A percentile compares a stretch with the other conserved stretches of the same genome.
These are phyloP conservation scores for Stenocarpella maydis DNA, from an alignment of 2,329 filamentous ascomycete species.

Conservation along the genomic window DNA sequence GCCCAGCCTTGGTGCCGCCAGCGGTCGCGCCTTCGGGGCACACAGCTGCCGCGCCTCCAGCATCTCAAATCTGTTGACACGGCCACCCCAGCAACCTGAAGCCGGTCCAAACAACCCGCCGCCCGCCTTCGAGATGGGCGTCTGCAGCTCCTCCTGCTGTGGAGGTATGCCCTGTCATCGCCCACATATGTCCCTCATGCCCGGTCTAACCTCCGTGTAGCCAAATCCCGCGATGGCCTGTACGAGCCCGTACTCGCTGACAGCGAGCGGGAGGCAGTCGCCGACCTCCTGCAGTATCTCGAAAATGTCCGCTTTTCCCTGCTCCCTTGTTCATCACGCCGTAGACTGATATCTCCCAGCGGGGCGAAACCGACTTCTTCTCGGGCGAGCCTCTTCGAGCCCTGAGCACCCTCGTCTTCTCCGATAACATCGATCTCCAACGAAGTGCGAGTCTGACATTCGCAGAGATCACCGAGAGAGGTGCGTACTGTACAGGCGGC, in stretches of 20 bases:
- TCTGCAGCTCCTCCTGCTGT: slow-evolving; percentile 70
- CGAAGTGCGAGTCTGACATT: slow-evolving; percentile 97
- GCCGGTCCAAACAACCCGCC: slow-evolving; percentile 28
- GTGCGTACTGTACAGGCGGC: slow-evolving; percentile 58
- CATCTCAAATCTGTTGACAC: slow-evolving; percentile 26
- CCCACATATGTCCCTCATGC: slow-evolving; percentile 23
- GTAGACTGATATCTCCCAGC: slow-evolving; percentile 61
- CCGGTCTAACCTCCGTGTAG: slow-evolving; percentile 50
- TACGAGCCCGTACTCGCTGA: slow-evolving; percentile 92
- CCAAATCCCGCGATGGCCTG: slow-evolving; percentile 80
- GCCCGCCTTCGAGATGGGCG: slow-evolving; percentile 60
- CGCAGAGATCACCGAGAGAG: slow-evolving; percentile 97
- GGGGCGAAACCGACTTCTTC: slow-evolving; percentile 98
- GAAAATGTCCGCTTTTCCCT: slow-evolving; percentile 77
- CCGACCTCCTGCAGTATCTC: slow-evolving; percentile 92
- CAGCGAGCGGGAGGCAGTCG: slow-evolving; percentile 95
- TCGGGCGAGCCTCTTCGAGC: slow-evolving; percentile 92
- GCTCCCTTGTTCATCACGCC: background rate
- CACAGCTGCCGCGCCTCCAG: slow-evolving; percentile 29
- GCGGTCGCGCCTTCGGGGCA: slow-evolving; percentile 31
- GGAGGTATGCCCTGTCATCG: slow-evolving; percentile 51
- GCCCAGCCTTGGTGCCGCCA: slow-evolving; percentile 14
- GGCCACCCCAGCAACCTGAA: slow-evolving; percentile 30
- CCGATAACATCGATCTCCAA: slow-evolving; percentile 97
- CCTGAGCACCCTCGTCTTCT: slow-evolving; percentile 95